Percentiles rank a stretch among this genome's conserved stretches.
These are phyloP conservation scores for Neospora caninum DNA, from an alignment of 169 alveolate species.

Conservation along the genomic window DNA sequence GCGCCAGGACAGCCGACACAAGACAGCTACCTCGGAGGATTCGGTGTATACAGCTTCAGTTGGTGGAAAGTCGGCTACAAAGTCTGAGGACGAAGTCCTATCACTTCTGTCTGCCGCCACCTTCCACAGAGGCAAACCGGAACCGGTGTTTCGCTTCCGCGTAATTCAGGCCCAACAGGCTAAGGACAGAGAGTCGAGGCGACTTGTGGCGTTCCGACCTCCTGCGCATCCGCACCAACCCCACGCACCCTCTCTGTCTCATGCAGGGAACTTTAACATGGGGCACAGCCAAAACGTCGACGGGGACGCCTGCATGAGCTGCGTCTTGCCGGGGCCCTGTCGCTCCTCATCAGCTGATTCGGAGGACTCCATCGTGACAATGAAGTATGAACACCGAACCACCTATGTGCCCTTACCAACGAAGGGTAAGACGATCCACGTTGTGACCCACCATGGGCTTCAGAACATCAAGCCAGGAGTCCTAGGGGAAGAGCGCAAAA, in stretches of 20 bases:
- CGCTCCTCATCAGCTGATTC: neutral
- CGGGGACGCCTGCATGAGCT: neutral
- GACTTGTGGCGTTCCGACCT: conserved; percentile 18
- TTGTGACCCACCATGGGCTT: conserved; percentile 19
- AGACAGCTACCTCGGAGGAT: no score
- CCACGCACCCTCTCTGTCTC: neutral
- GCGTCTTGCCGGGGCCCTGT: neutral
- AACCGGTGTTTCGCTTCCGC: conserved; percentile 15
- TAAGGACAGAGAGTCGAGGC: neutral
- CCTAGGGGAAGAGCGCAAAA: neutral
- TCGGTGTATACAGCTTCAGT: neutral
- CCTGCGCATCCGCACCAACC: neutral
- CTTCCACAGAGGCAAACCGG: neutral
- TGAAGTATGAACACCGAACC: neutral
- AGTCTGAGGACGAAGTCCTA: neutral
- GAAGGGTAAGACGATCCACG: neutral
- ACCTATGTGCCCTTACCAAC: neutral
- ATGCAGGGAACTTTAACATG: no score
- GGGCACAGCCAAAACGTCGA: no score
- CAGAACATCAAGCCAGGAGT: neutral
- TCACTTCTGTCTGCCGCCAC: neutral
- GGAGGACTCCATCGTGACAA: conserved; percentile 3
- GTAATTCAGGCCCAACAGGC: conserved; percentile 15
- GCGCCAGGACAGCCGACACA: no score
- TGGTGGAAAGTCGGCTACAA: neutral